phyloP scores from a whole-genome alignment of 2,329 filamentous ascomycete species.

The Cucurbitaria berberidis region DNA sequence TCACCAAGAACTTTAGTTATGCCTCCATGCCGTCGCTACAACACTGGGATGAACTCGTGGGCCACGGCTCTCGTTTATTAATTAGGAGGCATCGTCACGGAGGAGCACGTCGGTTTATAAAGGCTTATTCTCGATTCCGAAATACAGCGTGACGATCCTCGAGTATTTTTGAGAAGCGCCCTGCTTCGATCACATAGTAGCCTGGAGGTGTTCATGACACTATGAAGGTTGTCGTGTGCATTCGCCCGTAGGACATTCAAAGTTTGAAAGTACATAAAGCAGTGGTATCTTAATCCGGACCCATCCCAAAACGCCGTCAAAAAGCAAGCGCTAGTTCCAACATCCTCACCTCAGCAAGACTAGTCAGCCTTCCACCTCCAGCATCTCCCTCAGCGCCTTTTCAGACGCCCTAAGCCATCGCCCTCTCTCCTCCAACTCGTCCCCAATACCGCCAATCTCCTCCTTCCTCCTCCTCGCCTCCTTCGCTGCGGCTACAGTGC shows the following conservation, averaged over 20 bases:
- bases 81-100: too few species aligned
- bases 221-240: background rate
- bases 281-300: background rate
- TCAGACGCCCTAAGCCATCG: constrained; percentile 78
- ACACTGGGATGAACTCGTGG: too few species aligned
- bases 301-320: constrained; percentile 14
- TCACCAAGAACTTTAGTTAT: background rate
- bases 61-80: too few species aligned
- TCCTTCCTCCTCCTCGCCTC: constrained; percentile 74
- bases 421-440: constrained; percentile 77
- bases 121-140: too few species aligned
- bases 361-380: constrained; percentile 58
- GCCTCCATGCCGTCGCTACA: too few species aligned
- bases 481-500: constrained; percentile 69
- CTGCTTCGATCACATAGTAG: too few species aligned
- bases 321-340: background rate
- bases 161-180: too few species aligned
- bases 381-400: constrained; percentile 64
- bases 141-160: too few species aligned
- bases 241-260: background rate
- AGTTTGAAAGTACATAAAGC: background rate
- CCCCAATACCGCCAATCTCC: constrained; percentile 66
- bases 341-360: background rate
- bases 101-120: too few species aligned
- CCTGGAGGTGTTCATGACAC: too few species aligned